phyloP scores from a whole-genome alignment of 306 rosid species.

The Hippophae tibetana region DNA sequence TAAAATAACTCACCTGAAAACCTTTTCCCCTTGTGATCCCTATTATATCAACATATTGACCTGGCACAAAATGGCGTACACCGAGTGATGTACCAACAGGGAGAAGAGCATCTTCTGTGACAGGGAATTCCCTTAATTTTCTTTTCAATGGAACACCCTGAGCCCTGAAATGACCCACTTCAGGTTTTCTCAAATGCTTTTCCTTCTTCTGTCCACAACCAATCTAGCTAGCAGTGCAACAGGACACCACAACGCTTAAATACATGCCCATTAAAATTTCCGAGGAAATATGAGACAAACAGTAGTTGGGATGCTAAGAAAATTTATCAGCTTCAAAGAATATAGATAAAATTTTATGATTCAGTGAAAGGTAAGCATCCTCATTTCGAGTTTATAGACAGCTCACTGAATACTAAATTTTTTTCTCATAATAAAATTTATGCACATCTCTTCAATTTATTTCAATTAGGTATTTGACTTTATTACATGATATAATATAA shows the following conservation, averaged over 20 bases:
- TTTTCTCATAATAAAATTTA: too few species aligned
- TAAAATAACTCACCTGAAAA: constrained; percentile 58
- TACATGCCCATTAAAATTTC: neutral
- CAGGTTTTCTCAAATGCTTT: constrained; percentile 85
- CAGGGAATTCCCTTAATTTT: constrained; percentile 85
- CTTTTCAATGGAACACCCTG: constrained; percentile 91
- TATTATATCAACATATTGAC: constrained; percentile 74
- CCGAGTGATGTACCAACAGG: constrained; percentile 74
- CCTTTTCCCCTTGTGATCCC: constrained; percentile 94
- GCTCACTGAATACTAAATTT: too few species aligned
- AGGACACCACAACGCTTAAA: constrained; percentile 34
- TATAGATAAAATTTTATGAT: too few species aligned
- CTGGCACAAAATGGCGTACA: constrained; percentile 97
- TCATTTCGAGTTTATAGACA: too few species aligned
- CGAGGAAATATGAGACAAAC: neutral
- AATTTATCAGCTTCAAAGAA: too few species aligned
- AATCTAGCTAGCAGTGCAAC: constrained; percentile 74
- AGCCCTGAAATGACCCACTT: constrained; percentile 96
- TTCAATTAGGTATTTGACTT: too few species aligned
- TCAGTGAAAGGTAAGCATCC: too few species aligned
- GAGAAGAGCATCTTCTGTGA: constrained; percentile 88
- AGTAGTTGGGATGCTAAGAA: neutral
- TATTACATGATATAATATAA: too few species aligned
- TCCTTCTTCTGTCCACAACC: constrained; percentile 98
- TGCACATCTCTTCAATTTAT: too few species aligned